These are phyloP conservation scores for Metschnikowia chrysomelidarum DNA, from an alignment of 805 yeast genomes.

Conservation along the genomic window DNA sequence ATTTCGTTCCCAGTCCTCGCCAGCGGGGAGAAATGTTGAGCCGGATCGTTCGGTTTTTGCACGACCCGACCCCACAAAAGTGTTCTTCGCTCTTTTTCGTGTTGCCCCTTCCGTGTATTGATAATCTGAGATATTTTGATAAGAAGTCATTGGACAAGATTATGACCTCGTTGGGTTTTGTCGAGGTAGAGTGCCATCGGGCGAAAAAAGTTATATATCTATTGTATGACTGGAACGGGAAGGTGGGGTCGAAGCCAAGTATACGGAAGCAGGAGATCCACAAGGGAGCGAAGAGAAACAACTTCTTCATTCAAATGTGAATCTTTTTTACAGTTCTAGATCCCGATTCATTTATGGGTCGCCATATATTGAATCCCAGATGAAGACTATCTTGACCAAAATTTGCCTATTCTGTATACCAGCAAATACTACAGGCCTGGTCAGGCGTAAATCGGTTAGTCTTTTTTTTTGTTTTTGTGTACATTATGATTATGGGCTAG, in stretches of 20 bases:
- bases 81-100: conserved; percentile 54
- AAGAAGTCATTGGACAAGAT: conserved; percentile 41
- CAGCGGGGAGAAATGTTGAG: conserved; percentile 77
- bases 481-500: too few relatives aligned
- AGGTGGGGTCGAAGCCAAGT: conserved; percentile 7
- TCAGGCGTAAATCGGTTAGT: too few relatives aligned
- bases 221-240: conserved; percentile 53
- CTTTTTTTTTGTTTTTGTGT: too few relatives aligned
- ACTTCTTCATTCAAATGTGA: conserved; percentile 56
- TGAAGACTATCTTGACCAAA: too few relatives aligned
- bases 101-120: conserved; percentile 82
- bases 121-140: conserved; percentile 77
- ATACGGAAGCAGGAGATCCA: conserved; percentile 48
- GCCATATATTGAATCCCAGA: too few relatives aligned
- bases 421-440: too few relatives aligned
- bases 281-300: conserved; percentile 62
- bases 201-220: conserved; percentile 75
- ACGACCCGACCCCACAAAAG: conserved; percentile 22
- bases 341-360: too few relatives aligned
- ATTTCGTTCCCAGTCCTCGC: conserved; percentile 74
- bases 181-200: conserved; percentile 44
- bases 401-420: too few relatives aligned
- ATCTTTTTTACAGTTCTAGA: too few relatives aligned
- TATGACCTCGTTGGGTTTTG: conserved; percentile 62
- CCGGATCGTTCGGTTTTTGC: conserved; percentile 56